Conservation (phyloP, 2,329 filamentous ascomycete genomes). For the Colletotrichum zoysiae region DNA sequence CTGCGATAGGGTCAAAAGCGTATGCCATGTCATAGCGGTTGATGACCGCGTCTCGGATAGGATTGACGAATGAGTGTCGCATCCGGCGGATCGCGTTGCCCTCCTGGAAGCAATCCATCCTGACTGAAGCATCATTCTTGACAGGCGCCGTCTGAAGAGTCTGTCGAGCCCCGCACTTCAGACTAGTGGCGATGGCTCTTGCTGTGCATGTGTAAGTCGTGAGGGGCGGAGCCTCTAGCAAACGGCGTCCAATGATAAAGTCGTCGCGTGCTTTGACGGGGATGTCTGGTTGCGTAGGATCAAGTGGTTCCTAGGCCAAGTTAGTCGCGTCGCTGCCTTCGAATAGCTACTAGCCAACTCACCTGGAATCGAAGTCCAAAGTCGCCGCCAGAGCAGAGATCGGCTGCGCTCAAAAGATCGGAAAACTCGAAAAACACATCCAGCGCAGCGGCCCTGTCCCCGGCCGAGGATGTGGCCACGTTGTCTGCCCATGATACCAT, state of each 20-base stretch:
- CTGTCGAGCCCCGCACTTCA: conserved; percentile 36
- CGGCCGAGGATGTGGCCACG: conserved; percentile 43
- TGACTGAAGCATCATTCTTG: not conserved
- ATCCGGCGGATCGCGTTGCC: conserved; percentile 52
- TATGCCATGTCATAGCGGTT: conserved; percentile 65
- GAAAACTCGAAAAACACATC: conserved; percentile 66
- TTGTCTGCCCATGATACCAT: conserved; percentile 55
- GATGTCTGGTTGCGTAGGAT: conserved; percentile 73
- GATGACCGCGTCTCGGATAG: conserved; percentile 48
- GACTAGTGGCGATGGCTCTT: conserved; percentile 29
- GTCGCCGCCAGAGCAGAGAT: conserved; percentile 67
- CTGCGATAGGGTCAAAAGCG: conserved; percentile 72
- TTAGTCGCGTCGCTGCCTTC: conserved; percentile 31
- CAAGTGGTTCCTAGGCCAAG: conserved; percentile 62
- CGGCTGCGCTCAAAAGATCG: conserved; percentile 74
- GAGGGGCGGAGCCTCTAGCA: conserved; percentile 61
- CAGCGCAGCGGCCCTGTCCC: conserved; percentile 55
- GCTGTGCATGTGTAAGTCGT: conserved; percentile 45
- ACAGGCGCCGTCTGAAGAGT: conserved; percentile 18
- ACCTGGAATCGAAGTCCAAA: conserved; percentile 58
- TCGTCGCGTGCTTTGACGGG: conserved; percentile 62
- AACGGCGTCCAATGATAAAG: conserved; percentile 60
- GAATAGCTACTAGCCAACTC: conserved; percentile 23
- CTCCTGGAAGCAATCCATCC: conserved; percentile 49
- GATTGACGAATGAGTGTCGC: conserved; percentile 50